A percentile compares a stretch with the other conserved stretches of the same genome.
These are phyloP conservation scores for Ustilago loliicola DNA, from an alignment of 1,284 basidiomycete species.

Conservation along the genomic window DNA sequence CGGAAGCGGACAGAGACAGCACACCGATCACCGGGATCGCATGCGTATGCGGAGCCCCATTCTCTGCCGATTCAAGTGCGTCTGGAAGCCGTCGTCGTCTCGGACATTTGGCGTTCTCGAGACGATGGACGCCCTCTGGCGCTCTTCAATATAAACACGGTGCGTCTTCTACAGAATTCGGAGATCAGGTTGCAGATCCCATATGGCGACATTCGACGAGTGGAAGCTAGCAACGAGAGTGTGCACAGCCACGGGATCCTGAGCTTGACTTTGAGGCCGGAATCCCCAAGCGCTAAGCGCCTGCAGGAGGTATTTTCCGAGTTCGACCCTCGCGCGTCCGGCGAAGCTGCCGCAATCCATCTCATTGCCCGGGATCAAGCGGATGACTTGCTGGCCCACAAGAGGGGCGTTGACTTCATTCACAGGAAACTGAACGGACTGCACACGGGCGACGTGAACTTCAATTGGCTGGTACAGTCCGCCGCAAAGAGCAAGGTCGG, in stretches of 20 bases:
- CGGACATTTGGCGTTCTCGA: constrained; percentile 35
- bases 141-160: neutral
- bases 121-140: neutral
- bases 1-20: constrained; percentile 18
- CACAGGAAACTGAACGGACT: neutral
- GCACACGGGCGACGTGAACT: neutral
- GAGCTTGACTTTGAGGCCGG: constrained; percentile 12
- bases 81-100: constrained; percentile 27
- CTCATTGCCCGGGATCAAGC: constrained; percentile 18
- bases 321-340: constrained; percentile 34
- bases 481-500: constrained; percentile 18
- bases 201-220: constrained; percentile 24
- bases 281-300: constrained; percentile 12
- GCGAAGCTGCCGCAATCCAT: constrained; percentile 22
- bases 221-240: constrained; percentile 7
- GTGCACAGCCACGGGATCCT: constrained; percentile 11
- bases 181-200: constrained; percentile 11
- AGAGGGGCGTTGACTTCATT: neutral
- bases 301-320: constrained; percentile 20
- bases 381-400: constrained; percentile 2
- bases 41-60: neutral
- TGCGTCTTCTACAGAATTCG: neutral
- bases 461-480: constrained; percentile 11
- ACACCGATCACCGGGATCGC: neutral
- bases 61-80: constrained; percentile 1